These are phyloP conservation scores for Adiantum capillusveneris DNA, from an alignment of 75 land plant species.

Conservation along the genomic window DNA sequence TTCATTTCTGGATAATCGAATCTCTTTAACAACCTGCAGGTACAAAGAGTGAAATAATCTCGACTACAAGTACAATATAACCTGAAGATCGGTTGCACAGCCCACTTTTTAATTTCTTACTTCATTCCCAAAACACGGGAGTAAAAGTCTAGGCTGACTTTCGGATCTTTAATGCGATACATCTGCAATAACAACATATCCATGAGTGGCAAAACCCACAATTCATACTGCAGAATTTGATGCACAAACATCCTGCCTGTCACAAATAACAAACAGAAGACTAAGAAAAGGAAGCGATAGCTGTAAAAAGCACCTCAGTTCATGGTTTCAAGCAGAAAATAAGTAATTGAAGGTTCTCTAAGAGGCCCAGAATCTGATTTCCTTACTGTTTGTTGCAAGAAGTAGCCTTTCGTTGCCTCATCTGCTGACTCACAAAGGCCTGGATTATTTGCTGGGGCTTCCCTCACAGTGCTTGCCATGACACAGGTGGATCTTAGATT, in stretches of 20 bases:
- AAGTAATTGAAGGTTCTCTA: too few species aligned
- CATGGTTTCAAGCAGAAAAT: too few species aligned
- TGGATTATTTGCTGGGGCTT: constrained; percentile 65
- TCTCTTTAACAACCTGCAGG: constrained; percentile 68
- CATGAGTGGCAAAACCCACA: too few species aligned
- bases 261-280: too few species aligned
- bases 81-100: too few species aligned
- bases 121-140: constrained; percentile 88
- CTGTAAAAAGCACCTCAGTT: too few species aligned
- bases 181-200: constrained; percentile 41
- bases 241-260: too few species aligned
- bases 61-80: too few species aligned
- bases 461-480: constrained; percentile 47
- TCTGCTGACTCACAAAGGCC: constrained; percentile 54
- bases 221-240: too few species aligned
- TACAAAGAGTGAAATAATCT: neutral
- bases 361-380: too few species aligned
- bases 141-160: constrained; percentile 88
- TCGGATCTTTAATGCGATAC: constrained; percentile 92
- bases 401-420: constrained; percentile 67
- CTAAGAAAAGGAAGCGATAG: too few species aligned
- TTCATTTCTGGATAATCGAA: constrained; percentile 84
- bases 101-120: constrained; percentile 49
- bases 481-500: neutral
- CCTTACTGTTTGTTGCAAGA: constrained; percentile 84